Conservation (phyloP, 169 alveolate genomes). For the Plasmodium inui region DNA sequence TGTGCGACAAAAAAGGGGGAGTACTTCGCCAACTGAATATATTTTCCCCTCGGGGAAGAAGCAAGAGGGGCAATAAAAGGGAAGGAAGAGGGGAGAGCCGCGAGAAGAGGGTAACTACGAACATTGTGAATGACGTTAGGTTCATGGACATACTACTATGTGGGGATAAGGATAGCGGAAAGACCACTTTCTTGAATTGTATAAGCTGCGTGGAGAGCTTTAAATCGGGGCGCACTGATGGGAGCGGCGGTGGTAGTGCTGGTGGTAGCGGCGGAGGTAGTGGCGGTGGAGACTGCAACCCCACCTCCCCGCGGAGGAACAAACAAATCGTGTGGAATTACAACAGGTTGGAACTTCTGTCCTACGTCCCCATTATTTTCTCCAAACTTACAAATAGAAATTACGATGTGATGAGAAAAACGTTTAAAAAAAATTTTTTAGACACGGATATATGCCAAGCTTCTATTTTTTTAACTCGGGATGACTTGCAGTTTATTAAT, state of each 20-base stretch:
- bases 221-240: not conserved
- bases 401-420: constrained; percentile 29
- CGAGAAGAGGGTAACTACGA: not conserved
- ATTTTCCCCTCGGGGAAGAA: not conserved
- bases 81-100: not conserved
- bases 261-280: not conserved
- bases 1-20: not conserved
- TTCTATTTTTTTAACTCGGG: constrained; percentile 41
- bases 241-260: not conserved
- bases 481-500: constrained; percentile 64
- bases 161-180: constrained; percentile 71
- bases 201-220: constrained; percentile 42
- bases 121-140: constrained; percentile 33
- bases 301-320: not conserved
- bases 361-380: constrained; percentile 57
- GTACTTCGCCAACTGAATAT: constrained; percentile 29
- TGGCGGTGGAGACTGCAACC: not conserved
- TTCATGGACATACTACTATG: constrained; percentile 65
- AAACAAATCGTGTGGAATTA: constrained; percentile 42
- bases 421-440: constrained; percentile 34
- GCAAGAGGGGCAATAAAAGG: not conserved
- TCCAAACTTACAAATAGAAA: constrained; percentile 63
- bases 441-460: constrained; percentile 71
- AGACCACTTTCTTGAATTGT: constrained; percentile 58
- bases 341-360: constrained; percentile 36